Conservation (phyloP, 1,284 basidiomycete species). For the Boletellus deceptivus region DNA sequence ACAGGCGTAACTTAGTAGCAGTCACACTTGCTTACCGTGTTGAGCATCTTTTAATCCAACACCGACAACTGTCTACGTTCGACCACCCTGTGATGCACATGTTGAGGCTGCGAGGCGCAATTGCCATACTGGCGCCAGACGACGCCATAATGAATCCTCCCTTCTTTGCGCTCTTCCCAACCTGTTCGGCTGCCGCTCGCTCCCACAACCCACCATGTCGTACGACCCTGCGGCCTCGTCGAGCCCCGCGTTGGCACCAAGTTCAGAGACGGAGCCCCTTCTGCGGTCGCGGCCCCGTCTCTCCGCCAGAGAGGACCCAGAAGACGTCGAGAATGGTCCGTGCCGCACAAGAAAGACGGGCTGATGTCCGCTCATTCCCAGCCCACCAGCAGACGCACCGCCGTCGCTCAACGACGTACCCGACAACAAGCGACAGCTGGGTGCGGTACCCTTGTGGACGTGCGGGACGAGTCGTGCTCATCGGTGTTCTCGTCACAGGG, state of each 20-base stretch:
- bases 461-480: neutral
- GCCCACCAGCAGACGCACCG: conserved; percentile 4
- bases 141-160: neutral
- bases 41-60: too few relatives aligned
- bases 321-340: conserved; percentile 15
- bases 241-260: neutral
- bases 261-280: conserved; percentile 25
- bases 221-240: neutral
- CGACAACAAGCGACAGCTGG: conserved; percentile 42
- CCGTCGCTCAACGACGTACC: conserved; percentile 41
- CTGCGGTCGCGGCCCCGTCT: conserved; percentile 6
- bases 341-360: neutral
- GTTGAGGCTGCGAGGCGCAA: too few relatives aligned
- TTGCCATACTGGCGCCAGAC: neutral
- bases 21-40: too few relatives aligned
- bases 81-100: too few relatives aligned
- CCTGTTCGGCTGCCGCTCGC: neutral
- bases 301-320: neutral
- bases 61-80: too few relatives aligned
- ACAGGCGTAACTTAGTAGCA: too few relatives aligned
- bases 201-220: conserved; percentile 6
- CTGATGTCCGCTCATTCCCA: neutral
- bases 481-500: conserved; percentile 33
- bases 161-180: neutral
- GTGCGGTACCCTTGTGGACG: conserved; percentile 26